These are phyloP conservation scores for Xylaria sp. DNA, from an alignment of 495 filamentous ascomycete species.

Conservation along the genomic window DNA sequence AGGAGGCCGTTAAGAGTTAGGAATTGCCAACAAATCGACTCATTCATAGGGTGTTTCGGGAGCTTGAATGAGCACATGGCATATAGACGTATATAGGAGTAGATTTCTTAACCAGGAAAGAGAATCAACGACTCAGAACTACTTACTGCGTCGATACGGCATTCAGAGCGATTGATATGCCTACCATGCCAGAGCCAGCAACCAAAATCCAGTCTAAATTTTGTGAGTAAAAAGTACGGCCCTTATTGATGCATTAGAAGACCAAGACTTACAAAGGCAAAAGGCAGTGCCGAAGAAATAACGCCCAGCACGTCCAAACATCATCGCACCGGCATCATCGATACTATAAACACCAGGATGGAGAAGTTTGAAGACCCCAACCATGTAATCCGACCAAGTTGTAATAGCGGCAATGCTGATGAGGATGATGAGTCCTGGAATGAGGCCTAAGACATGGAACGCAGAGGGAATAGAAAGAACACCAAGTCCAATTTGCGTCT, in stretches of 20 bases:
- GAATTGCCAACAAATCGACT: no score
- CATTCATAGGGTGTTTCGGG: no score
- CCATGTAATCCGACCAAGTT: constrained; percentile 9
- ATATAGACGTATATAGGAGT: no score
- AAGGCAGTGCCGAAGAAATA: constrained; percentile 1
- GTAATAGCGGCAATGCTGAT: constrained; percentile 6
- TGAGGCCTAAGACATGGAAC: background rate
- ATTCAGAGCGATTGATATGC: constrained; percentile 58
- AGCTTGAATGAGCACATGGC: no score
- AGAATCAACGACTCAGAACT: no score
- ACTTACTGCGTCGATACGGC: constrained; percentile 49
- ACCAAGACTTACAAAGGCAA: background rate
- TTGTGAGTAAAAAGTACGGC: background rate
- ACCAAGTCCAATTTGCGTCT: constrained; percentile 18
- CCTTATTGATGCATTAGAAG: background rate
- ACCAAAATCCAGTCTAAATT: constrained; percentile 54
- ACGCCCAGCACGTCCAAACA: constrained; percentile 4
- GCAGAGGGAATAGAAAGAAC: constrained; percentile 18
- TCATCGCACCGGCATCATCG: constrained; percentile 6
- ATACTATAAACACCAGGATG: constrained; percentile 13
- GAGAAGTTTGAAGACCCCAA: constrained; percentile 11
- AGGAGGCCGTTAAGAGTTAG: no score
- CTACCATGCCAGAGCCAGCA: constrained; percentile 56
- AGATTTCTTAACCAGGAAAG: no score
- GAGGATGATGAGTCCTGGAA: constrained; percentile 3